Evolutionary conservation across 495 filamentous ascomycete genomes (phyloP), one percentile per base, ranked within the genome.

Genomic region (Penicillium psychrofluorescens): DNA sequence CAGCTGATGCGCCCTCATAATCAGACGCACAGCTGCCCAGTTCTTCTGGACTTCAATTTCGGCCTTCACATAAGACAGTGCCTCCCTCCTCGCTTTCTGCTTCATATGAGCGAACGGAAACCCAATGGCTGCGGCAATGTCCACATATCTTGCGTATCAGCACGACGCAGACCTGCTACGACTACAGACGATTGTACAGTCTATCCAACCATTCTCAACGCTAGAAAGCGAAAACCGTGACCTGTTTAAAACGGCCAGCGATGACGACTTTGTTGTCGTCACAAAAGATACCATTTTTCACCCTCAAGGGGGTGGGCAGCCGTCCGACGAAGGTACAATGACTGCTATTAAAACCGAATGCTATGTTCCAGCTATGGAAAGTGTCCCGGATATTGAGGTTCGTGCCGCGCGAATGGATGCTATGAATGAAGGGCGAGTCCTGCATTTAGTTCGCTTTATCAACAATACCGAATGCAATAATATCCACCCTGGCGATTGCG

Each of bases 231-330:
- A 63, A 29, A 69, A 75, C 43, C 66, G 59, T 27, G 48, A 49
- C 1, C 66, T 80, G 4, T 79, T 74, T 62, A 80, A 81, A 51
- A 42, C 64, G 13, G 63, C 56, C 22, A 48, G 37, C 7, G 68
- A 74, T 13, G 57, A 67, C 4, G 62, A 74, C 49, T 61, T 74
- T 56, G 67, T 72, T 30, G 50, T 84, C 33, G 61, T 76, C n/a
- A 82, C 79, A 6, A 63, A 70, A 11, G 32, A 70, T 22, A 85
- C 81, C n/a, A 80, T 84, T 48, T 85, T 85, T 58, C 76, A 84
- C 40, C 71, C 77, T 2, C 79, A 85, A 58, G 81, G 81, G 6
- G 81, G 81, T 34, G 81, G 81, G 30, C 81, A 85, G 51, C 81
- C 81, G 28, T 76, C 71, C 7, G 81, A 85, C 41, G 65, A 62